Percentiles rank a stretch among this genome's conserved stretches.
Conservation (phyloP, 23 red algal genomes). For the Porphyridium purpureum region DNA sequence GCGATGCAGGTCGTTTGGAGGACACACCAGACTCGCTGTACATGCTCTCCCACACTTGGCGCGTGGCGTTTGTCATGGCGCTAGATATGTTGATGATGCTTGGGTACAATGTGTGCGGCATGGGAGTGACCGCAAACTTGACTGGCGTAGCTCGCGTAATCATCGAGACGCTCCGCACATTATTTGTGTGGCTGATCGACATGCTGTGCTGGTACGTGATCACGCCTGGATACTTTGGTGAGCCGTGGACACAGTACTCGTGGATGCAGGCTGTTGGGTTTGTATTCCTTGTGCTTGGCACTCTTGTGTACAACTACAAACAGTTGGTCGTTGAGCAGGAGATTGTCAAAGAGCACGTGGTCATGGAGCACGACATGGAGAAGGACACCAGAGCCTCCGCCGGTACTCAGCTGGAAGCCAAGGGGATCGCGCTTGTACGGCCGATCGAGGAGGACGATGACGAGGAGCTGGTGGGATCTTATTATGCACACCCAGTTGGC, state of each 20-base stretch:
- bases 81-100: slow-evolving; percentile 68
- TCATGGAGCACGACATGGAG: not conserved
- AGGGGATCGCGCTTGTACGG: not conserved
- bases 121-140: slow-evolving; percentile 73
- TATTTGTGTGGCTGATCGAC: slow-evolving; percentile 82
- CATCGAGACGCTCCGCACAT: slow-evolving; percentile 84
- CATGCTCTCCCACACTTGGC: slow-evolving; percentile 57
- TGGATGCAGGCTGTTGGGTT: slow-evolving; percentile 66
- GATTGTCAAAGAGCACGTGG: not conserved
- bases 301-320: slow-evolving; percentile 54
- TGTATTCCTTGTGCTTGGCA: slow-evolving; percentile 55
- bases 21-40: slow-evolving; percentile 63
- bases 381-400: not conserved
- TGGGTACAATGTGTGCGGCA: slow-evolving; percentile 77
- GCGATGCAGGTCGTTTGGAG: slow-evolving; percentile 59
- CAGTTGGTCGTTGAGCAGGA: slow-evolving; percentile 13
- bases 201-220: slow-evolving; percentile 71
- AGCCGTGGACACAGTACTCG: slow-evolving; percentile 61
- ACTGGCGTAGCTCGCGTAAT: slow-evolving; percentile 72
- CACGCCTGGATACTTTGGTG: slow-evolving; percentile 43
- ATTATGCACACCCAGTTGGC: not conserved
- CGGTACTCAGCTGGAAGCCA: not conserved
- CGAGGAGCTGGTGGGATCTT: not conserved
- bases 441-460: not conserved
- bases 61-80: slow-evolving; percentile 33